phyloP scores from a whole-genome alignment of 2,329 filamentous ascomycete genomes.

The Colletotrichum lupini region DNA sequence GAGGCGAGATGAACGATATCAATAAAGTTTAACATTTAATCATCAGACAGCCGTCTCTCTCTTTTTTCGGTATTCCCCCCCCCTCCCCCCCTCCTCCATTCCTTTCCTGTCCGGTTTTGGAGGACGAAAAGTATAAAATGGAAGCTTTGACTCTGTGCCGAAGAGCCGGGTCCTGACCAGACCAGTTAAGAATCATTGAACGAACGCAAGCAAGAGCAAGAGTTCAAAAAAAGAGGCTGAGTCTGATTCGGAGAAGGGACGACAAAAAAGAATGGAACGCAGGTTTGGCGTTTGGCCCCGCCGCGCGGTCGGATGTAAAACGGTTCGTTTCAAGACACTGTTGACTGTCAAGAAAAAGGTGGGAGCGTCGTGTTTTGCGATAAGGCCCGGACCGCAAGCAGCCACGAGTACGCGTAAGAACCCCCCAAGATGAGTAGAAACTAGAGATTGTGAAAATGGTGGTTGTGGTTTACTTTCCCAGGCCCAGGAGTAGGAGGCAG shows the following conservation, averaged over 20 bases:
- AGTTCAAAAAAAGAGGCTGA: not conserved
- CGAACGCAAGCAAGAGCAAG: slow-evolving; percentile 1
- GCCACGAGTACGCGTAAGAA: slow-evolving; percentile 5
- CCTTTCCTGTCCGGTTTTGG: not conserved
- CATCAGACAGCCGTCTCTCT: not conserved
- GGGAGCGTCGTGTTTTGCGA: not conserved
- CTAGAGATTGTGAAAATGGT: not conserved
- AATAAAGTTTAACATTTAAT: not conserved
- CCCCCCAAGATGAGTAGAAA: not conserved
- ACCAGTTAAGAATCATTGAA: not conserved
- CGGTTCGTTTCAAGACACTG: slow-evolving; percentile 1
- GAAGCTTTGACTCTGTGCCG: slow-evolving; percentile 5
- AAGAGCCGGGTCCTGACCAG: not conserved
- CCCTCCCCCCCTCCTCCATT: not conserved
- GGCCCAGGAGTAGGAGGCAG: slow-evolving; percentile 17
- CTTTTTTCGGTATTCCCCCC: not conserved
- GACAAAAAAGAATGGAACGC: not conserved
- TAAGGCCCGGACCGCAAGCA: not conserved
- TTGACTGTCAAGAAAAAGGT: not conserved
- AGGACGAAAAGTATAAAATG: not conserved
- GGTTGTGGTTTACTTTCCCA: not conserved
- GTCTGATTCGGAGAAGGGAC: not conserved
- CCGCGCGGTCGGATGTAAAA: not conserved
- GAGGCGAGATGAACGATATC: not conserved
- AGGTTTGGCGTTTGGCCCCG: not conserved